These are phyloP conservation scores for Aspergillus udagawae DNA, from an alignment of 2,329 filamentous ascomycete genomes.

Conservation along the genomic window DNA sequence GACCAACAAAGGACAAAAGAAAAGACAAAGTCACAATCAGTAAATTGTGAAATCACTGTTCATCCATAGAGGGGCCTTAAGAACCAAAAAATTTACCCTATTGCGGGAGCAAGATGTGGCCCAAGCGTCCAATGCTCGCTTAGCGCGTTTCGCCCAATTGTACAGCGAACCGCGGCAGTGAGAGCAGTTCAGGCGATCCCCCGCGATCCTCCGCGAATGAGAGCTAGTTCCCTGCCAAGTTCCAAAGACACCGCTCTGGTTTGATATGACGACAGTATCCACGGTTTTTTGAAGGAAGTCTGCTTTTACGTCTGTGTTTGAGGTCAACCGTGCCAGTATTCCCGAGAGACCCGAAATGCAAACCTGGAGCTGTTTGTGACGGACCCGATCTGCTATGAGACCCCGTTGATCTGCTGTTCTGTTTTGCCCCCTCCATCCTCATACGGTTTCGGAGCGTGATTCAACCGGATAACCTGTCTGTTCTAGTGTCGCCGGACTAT, in stretches of 20 bases:
- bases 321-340: neutral
- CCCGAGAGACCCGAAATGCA: constrained; percentile 10
- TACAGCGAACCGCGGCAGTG: constrained; percentile 12
- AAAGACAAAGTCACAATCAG: neutral
- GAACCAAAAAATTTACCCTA: constrained; percentile 16
- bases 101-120: constrained; percentile 35
- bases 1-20: constrained; percentile 3
- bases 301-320: neutral
- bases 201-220: constrained; percentile 15
- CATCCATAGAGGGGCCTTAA: neutral
- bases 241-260: neutral
- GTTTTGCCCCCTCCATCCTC: constrained; percentile 13
- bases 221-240: neutral
- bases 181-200: constrained; percentile 16
- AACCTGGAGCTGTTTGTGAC: constrained; percentile 14
- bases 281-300: neutral
- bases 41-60: neutral
- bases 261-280: neutral
- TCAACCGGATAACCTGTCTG: constrained; percentile 12
- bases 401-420: constrained; percentile 1
- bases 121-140: constrained; percentile 32
- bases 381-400: constrained; percentile 15
- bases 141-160: constrained; percentile 22
- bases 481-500: neutral
- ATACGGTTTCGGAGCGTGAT: neutral